Evolutionary conservation across 805 yeast species (phyloP), one percentile per base, ranked within the genome.

Genomic region (Pichia cabralensis): DNA sequence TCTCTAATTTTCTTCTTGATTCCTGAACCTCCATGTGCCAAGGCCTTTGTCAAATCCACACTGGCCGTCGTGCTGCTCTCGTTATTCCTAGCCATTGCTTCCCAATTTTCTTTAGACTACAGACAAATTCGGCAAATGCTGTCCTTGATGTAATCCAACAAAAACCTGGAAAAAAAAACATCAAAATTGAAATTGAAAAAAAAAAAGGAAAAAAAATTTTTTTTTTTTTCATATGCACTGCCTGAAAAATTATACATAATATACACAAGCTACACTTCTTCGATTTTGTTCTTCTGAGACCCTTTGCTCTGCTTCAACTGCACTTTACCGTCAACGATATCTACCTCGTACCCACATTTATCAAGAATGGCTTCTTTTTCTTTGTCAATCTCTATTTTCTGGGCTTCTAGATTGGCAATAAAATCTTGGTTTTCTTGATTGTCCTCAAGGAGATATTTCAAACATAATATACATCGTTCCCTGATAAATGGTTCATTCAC

Each of bases 1-100:
- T 89, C 95, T 61, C 97, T 74, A 42, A 89, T 82, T 59, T 80
- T 81, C 64, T 80, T 85, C 57, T 76, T 83, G 43, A 85, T 69
- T 47, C 78, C 80, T 26, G 81, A 45, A 15, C 53, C 42, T 16
- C 60, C 62, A 33, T 44, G 48, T 18, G 43, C 47, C 32, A 56
- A 40, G 14, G 49, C 59, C 11, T 40, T 40, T 1, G 60, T 49
- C 13, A 56, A 43, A 30, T 56, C 55, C 29, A 56, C 59, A 21
- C 43, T 29, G 15, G 31, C 35, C 18, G 34, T 34, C 2, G 37
- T 31, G 15, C 35, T 29, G 3, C 28, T 26, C 15, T 36, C 38
- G 24, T 19, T 39, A 10, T 8, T 12, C 26, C 29, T 42, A 2
- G 35, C 42, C 44, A 38, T 41, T 20, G 8, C 27, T 13, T 6